Evolutionary conservation across 192 early-diverging fungal species (phyloP), one percentile per base, ranked within the genome.

Genomic region (Linnemannia schmuckeri): DNA sequence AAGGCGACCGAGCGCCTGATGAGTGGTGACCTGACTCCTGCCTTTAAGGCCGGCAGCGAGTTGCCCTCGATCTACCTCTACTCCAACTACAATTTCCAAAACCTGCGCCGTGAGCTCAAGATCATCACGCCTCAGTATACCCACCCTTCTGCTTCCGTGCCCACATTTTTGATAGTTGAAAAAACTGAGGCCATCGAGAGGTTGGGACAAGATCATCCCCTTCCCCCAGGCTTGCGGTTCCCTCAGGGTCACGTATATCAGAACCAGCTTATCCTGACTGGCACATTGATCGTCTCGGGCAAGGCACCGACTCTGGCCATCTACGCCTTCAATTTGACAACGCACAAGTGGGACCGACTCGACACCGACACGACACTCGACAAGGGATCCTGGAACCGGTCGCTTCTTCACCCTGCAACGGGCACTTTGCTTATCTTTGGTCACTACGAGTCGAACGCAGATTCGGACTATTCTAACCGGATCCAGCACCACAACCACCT

Each of bases 11-110:
- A 78, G 41, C 70, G 84, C 17, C 44, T 87, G 4, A 77, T 42
- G 46, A 87, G 84, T 40, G 72, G 75, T 0, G 84, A 87, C 30
- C 38, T 87, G 72, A 81, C 84, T 7, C 84, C 84, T 24, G 75
- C 84, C 22, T 87, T 87, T 57, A 87, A 87, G 22, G 30, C 76
- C 20, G 79, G 79, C 52, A 77, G 46, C 4, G 84, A 87, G 7
- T 1, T 78, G 40, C 84, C 84, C 0, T 81, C 75, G 0, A 81
- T 87, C 63, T 87, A 87, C 35, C 84, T 87, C 20, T 87, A 81
- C 63, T 87, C 84, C 70, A 87, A 87, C 66, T 87, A 81, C 76
- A 87, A 87, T 66, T 87, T 87, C 70, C 84, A 81, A 20, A 87
- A 78, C 20, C 61, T 81, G 35, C 84, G 81, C 24, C 47, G 84